Percentiles rank a stretch among this genome's conserved stretches.
These are phyloP conservation scores for Penicillium psychrosexuale DNA, from an alignment of 2,329 filamentous ascomycete genomes.

Conservation along the genomic window DNA sequence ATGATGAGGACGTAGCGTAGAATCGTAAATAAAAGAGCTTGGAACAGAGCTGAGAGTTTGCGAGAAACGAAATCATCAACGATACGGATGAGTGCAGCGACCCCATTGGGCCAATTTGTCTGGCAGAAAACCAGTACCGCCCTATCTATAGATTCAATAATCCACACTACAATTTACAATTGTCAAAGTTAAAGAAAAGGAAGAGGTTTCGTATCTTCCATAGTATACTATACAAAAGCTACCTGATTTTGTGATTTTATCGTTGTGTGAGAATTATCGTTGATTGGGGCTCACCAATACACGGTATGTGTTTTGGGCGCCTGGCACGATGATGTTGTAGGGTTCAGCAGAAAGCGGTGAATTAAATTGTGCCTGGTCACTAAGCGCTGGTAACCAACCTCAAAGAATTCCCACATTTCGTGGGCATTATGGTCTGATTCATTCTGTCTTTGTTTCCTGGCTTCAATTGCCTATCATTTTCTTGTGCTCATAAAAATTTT, in stretches of 20 bases:
- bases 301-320: too few relatives aligned
- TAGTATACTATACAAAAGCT: too few relatives aligned
- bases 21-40: neutral
- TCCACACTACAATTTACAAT: neutral
- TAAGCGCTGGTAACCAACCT: slow-evolving; percentile 8
- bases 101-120: neutral
- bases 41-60: neutral
- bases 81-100: neutral
- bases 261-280: too few relatives aligned
- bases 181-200: neutral
- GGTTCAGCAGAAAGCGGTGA: neutral
- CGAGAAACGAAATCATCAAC: slow-evolving; percentile 5
- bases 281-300: too few relatives aligned
- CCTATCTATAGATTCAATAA: neutral
- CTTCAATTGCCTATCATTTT: neutral
- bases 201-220: too few relatives aligned
- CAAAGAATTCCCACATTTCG: slow-evolving; percentile 4
- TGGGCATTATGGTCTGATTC: slow-evolving; percentile 16
- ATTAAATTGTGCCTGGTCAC: neutral
- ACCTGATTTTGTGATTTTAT: too few relatives aligned
- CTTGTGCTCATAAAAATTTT: neutral
- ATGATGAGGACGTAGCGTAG: slow-evolving; percentile 45
- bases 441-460: neutral
- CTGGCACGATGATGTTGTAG: too few relatives aligned
- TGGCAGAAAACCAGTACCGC: neutral